Percentiles rank a stretch among this genome's conserved stretches.
phyloP scores from a whole-genome alignment of 495 filamentous ascomycete genomes.

The Penicillium longicatenatum region DNA sequence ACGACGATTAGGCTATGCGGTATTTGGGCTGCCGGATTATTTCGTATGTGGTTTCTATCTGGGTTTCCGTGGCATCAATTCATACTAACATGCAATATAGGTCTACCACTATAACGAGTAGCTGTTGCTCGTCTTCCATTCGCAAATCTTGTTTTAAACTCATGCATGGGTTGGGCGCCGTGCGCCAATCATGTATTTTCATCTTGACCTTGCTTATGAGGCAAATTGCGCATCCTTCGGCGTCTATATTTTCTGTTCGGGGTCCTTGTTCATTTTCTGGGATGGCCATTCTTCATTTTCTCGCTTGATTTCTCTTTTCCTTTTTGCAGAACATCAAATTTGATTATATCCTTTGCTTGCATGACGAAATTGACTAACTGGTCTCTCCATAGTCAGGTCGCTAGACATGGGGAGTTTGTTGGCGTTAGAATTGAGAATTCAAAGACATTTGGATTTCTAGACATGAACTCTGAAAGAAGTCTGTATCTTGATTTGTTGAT shows the following conservation, averaged over 20 bases:
- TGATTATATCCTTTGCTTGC: neutral
- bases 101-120: constrained; percentile 92
- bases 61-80: neutral
- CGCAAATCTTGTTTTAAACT: neutral
- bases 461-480: too few relatives aligned
- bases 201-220: neutral
- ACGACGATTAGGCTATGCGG: constrained; percentile 77
- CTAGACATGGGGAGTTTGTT: neutral
- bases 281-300: neutral
- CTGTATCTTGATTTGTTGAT: too few relatives aligned
- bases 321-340: neutral
- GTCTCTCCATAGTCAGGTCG: neutral
- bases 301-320: neutral
- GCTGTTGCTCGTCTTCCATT: constrained; percentile 16
- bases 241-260: neutral
- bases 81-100: constrained; percentile 37
- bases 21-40: constrained; percentile 91
- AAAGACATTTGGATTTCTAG: neutral
- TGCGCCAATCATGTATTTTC: constrained; percentile 11
- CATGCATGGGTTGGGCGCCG: constrained; percentile 19
- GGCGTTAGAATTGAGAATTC: neutral
- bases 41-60: constrained; percentile 62
- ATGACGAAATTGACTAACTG: neutral
- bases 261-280: neutral
- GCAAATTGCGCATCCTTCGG: constrained; percentile 1